Evolutionary conservation across 2,329 filamentous ascomycete species (phyloP), one percentile per base, ranked within the genome.

Genomic region (Ustilaginoidea virens): DNA sequence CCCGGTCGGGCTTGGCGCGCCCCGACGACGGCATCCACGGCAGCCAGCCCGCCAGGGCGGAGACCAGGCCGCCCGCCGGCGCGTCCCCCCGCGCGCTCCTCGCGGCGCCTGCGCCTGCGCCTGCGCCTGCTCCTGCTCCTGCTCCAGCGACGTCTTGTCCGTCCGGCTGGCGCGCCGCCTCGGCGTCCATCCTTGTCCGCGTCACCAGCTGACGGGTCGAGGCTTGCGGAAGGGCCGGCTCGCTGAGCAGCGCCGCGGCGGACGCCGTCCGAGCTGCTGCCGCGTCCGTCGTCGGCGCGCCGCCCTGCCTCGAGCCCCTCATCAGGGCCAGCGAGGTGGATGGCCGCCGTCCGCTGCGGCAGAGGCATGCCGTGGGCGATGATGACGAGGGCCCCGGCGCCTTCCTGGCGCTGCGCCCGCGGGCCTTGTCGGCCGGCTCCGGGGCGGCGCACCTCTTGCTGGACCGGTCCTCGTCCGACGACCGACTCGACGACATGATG

Each of bases 401-500:
- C 39, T 60, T 63, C 17, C 43, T 50, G 3, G 52, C 43, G 10
- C 56, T 53, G 29, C 66, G 58, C 16, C 62, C 67, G 23, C 61
- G 65, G 20, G 69, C n/a, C n/a, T n/a, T 58, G 31, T 67, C 61
- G 5, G 65, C 63, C 1, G 63, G 61, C 16, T 74, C 52, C 32
- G 70, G 66, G 2, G 62, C 55, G 1, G 69, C 70, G 1, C 68
- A 58, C 42, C 66, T 72, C 47, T 69, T 73, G 39, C 62, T 68
- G n/a, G 61, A 55, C 39, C 61, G 65, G 23, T 73, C 70, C 37
- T 75, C 71, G 15, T 73, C 69, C 0, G 70, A 74, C 2, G 70
- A 75, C 16, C 69, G 61, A 35, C 70, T 75, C 0, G 68, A 72
- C 15, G 69, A 74, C 58, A 75, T 75, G 42, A 76, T 76, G 1